Base-by-base conservation (phyloP, 2,329 filamentous ascomycete genomes). In the Phyllosticta citriasiana region DNA sequence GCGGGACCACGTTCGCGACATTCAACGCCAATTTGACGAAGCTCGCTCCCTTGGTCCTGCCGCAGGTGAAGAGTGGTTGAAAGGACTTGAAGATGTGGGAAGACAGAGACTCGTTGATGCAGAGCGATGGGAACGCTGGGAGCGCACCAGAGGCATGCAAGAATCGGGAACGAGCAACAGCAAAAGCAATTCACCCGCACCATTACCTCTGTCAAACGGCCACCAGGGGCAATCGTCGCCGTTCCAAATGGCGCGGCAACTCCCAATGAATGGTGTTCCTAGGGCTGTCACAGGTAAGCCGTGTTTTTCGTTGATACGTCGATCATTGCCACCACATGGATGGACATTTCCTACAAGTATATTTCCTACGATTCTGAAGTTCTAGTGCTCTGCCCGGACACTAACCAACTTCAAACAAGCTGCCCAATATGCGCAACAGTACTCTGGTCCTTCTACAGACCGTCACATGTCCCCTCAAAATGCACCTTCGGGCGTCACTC, bases 41-140 rank as follows among this genome's bases (percentile, higher is more conserved):
- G 88, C 86, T 59, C 83, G 84, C 66, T 74, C 77, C n/a, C 80
- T 89, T 66, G 88, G 89, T n/a, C 67, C 80, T 53, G 85, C 86
- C 52, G 83, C 86, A 10, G 81, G 82, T 3, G 87, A 90, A 66
- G 89, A 92, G 71, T 94, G 89, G 89, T 78, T 85, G 30, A 92
- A 92, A 73, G 89, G 89, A 9, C 79, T 94, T 3, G 82, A 85
- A 53, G 77, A 76, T 27, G 80, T 83, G 62, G 87, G 88, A 9
- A 83, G 82, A 66, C 79, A 84, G 62, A 75, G 79, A 56, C 81
- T 84, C 66, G 79, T 77, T 10, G 84, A 88, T 69, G 80, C 83
- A 30, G 79, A 83, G 27, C 83, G 87, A 57, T 93, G 88, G 86
- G 89, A 91, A 70, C 87, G 85, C 67, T 93, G 88, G 84, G 84